phyloP scores from a whole-genome alignment of 768 basidiomycete species.

The Mycena albidolilacea region DNA sequence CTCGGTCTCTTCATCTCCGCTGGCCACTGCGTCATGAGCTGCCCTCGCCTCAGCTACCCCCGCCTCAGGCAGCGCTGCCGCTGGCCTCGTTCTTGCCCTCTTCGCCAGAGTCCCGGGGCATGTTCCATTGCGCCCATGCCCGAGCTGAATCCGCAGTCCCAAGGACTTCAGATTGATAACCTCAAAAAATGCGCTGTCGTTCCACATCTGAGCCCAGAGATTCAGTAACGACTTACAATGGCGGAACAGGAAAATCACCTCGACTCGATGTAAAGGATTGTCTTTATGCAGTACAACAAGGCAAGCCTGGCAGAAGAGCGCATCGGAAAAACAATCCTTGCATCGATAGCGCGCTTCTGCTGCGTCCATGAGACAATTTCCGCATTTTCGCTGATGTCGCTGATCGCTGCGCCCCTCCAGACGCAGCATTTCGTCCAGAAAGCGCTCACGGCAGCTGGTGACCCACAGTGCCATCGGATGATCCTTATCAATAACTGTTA shows the following conservation, averaged over 20 bases:
- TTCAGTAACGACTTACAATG: too few relatives aligned
- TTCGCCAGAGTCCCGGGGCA: constrained; percentile 7
- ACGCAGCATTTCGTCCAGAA: too few relatives aligned
- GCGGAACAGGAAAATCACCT: not conserved
- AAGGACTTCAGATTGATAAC: not conserved
- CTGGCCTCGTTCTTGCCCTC: not conserved
- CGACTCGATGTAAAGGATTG: not conserved
- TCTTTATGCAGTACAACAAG: too few relatives aligned
- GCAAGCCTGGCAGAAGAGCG: too few relatives aligned
- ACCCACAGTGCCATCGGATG: too few relatives aligned
- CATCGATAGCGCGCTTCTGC: too few relatives aligned
- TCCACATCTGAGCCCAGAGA: constrained; percentile 7
- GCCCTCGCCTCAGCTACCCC: not conserved
- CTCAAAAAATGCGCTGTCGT: not conserved
- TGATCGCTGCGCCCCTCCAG: too few relatives aligned
- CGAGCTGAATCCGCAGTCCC: constrained; percentile 19
- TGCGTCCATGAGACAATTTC: too few relatives aligned
- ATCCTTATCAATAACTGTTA: too few relatives aligned
- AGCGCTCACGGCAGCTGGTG: too few relatives aligned
- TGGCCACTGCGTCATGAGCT: not conserved
- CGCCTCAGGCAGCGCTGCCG: not conserved
- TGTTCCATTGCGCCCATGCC: not conserved
- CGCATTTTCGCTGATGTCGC: too few relatives aligned
- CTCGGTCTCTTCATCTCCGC: not conserved
- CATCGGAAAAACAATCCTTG: too few relatives aligned